phyloP scores from a whole-genome alignment of 108 stramenopile genomes.

The Discostella stelligeroides region DNA sequence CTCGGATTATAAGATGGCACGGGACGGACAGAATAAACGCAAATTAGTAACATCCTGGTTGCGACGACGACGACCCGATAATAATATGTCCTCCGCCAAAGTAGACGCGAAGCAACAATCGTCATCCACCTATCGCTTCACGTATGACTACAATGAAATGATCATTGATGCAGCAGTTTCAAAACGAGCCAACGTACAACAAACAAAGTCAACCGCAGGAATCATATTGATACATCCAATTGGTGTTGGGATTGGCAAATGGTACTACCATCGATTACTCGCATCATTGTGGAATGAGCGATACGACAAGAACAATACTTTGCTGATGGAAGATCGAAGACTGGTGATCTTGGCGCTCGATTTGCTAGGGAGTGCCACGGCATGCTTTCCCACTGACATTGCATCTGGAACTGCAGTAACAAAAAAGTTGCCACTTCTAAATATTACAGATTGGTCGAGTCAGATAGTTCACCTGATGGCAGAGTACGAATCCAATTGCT shows the following conservation, averaged over 20 bases:
- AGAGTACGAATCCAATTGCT: conserved; percentile 32
- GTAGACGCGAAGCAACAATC: neutral
- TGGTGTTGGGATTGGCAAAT: conserved; percentile 64
- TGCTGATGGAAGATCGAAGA: neutral
- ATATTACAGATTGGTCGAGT: conserved; percentile 59
- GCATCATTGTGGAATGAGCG: conserved; percentile 24
- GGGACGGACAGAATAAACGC: too few relatives aligned
- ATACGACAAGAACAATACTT: neutral
- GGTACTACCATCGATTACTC: conserved; percentile 67
- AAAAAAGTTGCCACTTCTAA: conserved; percentile 49
- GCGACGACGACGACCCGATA: too few relatives aligned
- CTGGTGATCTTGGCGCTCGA: conserved; percentile 54
- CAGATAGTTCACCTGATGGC: conserved; percentile 54
- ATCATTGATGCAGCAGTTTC: conserved; percentile 3
- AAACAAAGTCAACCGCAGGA: conserved; percentile 35
- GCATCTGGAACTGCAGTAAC: neutral
- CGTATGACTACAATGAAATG: conserved; percentile 31
- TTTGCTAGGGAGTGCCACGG: conserved; percentile 60
- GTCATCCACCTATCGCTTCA: conserved; percentile 6
- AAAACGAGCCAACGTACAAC: neutral
- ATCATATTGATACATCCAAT: conserved; percentile 67
- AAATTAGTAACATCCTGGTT: too few relatives aligned
- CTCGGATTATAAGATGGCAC: conserved; percentile 3
- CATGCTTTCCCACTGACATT: conserved; percentile 29
- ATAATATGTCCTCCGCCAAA: too few relatives aligned